Evolutionary conservation across 257 asterid species (phyloP).

Genomic region (Fraxinus excelsior): DNA sequence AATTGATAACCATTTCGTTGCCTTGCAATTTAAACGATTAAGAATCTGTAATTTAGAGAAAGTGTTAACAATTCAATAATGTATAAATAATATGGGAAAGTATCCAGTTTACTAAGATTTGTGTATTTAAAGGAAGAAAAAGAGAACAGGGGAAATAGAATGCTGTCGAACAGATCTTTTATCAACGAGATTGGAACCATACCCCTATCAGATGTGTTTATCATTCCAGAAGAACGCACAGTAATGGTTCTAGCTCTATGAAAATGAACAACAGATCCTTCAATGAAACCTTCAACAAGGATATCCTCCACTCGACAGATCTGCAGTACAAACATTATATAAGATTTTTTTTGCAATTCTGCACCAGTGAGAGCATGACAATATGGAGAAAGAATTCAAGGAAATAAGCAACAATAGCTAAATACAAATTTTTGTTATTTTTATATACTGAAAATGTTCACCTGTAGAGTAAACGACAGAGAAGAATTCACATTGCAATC

Average conservation of each 20-base stretch:
- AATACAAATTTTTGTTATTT: constrained; percentile 1
- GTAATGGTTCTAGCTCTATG: constrained; percentile 86
- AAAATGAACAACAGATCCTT: constrained; percentile 98
- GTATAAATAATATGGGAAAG: constrained; percentile 8
- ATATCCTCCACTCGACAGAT: constrained; percentile 98
- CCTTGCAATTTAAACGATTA: neutral
- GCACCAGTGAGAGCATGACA: constrained; percentile 13
- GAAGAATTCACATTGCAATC: constrained; percentile 99
- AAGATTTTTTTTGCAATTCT: constrained; percentile 1
- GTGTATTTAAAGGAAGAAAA: neutral
- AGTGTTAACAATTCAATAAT: constrained; percentile 16
- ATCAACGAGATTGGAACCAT: constrained; percentile 24
- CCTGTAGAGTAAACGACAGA: constrained; percentile 96
- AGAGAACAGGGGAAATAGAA: constrained; percentile 3
- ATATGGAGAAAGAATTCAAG: constrained; percentile 16
- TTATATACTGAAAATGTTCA: constrained; percentile 32
- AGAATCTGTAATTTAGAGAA: neutral
- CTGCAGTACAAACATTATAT: constrained; percentile 38
- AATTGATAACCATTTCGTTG: neutral
- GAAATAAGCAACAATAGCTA: neutral
- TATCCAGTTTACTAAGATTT: neutral
- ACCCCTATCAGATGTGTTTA: constrained; percentile 98
- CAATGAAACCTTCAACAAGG: constrained; percentile 85
- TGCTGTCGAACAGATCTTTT: neutral
- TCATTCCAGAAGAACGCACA: constrained; percentile 74